phyloP scores from a whole-genome alignment of 1,284 basidiomycete species.

The Moesziomyces sp. region DNA sequence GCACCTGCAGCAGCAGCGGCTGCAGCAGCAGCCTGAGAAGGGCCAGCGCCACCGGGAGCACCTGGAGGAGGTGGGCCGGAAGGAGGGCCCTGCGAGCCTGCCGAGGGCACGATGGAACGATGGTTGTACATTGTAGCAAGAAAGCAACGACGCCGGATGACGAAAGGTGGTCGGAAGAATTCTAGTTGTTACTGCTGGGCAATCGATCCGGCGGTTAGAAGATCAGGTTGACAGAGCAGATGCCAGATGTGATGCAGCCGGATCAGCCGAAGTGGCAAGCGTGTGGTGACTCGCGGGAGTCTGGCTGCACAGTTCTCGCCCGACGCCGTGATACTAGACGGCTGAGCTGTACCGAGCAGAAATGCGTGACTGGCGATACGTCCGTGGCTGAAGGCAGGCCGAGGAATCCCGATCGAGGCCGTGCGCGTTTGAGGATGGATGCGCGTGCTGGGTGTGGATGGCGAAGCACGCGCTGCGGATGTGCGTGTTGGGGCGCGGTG shows the following conservation, averaged over 20 bases:
- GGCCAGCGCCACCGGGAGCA: constrained; percentile 32
- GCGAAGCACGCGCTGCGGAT: neutral
- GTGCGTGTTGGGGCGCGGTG: no score
- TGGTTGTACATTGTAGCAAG: constrained; percentile 45
- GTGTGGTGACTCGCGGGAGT: no score
- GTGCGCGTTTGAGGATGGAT: neutral
- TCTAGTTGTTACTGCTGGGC: no score
- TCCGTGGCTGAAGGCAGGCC: neutral
- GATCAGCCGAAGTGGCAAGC: no score
- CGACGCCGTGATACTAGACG: no score
- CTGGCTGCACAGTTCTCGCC: no score
- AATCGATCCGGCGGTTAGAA: no score
- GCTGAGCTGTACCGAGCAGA: neutral
- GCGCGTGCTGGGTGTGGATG: neutral
- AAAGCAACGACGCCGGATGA: neutral
- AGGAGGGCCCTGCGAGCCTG: constrained; percentile 37
- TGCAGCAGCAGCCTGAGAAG: constrained; percentile 40
- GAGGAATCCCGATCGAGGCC: neutral
- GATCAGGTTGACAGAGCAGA: no score
- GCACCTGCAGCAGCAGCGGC: constrained; percentile 38
- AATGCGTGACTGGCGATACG: no score
- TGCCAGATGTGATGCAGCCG: no score
- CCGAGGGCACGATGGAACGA: constrained; percentile 44
- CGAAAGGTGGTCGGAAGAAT: no score
- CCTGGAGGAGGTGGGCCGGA: constrained; percentile 42